Base-by-base conservation (phyloP, 1,284 basidiomycete species). In the Irpex lacteus region DNA sequence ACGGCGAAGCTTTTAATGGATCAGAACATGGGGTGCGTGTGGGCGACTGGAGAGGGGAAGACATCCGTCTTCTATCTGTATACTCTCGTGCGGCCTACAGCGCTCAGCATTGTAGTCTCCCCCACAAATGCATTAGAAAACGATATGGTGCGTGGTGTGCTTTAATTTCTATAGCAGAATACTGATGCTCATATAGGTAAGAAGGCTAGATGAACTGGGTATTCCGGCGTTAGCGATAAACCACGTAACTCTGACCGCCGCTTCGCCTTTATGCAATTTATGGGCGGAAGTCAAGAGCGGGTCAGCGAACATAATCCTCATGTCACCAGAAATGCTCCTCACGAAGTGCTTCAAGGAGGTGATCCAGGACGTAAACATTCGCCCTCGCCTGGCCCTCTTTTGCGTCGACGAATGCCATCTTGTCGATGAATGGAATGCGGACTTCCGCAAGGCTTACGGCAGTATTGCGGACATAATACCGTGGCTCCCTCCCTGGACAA, bases 31-130 rank as follows among this genome's bases (percentile, higher is more conserved):
- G 52, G 47, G 2, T 55, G 34, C 6, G 26, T 61, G 37, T 37
- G 32, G n/a, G 66, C 66, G 4, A 67, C 66, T 9, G 66, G 66
- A 15, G 60, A 62, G 44, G 65, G 66, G 7, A 67, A 67, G 37
- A 59, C 65, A n/a, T 62, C 62, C 2, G 32, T 67, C 13, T 59
- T 67, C 7, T 66, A 66, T 40, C 58, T 67, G 53, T 58, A 63
- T 5, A 60, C 59, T 9, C 7, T 67, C 0, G 64, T 55, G n/a
- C 57, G 59, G 5, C 19, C 38, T 5, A 59, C 53, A 5, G 65
- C 53, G n/a, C 47, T 67, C 8, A 64, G 49, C n/a, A 32, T 67
- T 1, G 62, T 67, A 11, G 34, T 67, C 8, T 50, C 60, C 5
- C 66, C 66, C 2, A 67, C 65, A 5, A 67, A 67, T 55, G 47